Percentiles rank a stretch among this genome's conserved stretches.
These are phyloP conservation scores for Penicillium sumatraense DNA, from an alignment of 2,329 filamentous ascomycete species.

Conservation along the genomic window DNA sequence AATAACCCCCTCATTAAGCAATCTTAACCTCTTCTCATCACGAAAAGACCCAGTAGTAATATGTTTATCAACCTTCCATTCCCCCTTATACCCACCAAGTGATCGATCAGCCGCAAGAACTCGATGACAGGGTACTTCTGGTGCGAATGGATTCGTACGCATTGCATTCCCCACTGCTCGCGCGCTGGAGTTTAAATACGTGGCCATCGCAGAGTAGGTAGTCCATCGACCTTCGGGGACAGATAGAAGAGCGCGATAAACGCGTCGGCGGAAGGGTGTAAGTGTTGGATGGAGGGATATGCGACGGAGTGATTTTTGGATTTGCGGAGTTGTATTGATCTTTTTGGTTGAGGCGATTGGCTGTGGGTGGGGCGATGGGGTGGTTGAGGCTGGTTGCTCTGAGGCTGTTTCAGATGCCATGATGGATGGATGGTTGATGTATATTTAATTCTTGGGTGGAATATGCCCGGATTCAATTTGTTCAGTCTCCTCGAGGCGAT, in stretches of 20 bases:
- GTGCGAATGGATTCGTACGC: constrained; percentile 79
- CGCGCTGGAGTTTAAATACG: constrained; percentile 70
- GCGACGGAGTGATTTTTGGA: constrained; percentile 40
- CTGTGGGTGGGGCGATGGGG: not conserved
- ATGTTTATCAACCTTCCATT: constrained; percentile 53
- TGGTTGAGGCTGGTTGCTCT: not conserved
- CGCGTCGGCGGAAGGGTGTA: constrained; percentile 55
- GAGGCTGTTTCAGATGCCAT: not conserved
- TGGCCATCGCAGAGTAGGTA: constrained; percentile 75
- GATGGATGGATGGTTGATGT: not conserved
- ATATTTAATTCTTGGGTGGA: too few species aligned
- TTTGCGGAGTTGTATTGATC: not conserved
- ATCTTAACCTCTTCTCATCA: constrained; percentile 40
- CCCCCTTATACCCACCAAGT: constrained; percentile 58
- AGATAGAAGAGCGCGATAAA: constrained; percentile 75
- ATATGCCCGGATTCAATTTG: too few species aligned
- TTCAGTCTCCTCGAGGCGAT: too few species aligned
- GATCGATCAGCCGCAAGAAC: constrained; percentile 73
- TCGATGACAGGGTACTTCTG: constrained; percentile 79
- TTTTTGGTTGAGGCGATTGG: not conserved
- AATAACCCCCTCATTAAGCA: constrained; percentile 40
- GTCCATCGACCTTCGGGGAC: constrained; percentile 77
- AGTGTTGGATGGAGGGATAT: constrained; percentile 52
- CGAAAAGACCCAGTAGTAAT: constrained; percentile 33
- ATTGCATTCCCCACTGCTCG: constrained; percentile 79